Conservation (phyloP, 208 protist species). For the Balamuthia mandrillaris region DNA sequence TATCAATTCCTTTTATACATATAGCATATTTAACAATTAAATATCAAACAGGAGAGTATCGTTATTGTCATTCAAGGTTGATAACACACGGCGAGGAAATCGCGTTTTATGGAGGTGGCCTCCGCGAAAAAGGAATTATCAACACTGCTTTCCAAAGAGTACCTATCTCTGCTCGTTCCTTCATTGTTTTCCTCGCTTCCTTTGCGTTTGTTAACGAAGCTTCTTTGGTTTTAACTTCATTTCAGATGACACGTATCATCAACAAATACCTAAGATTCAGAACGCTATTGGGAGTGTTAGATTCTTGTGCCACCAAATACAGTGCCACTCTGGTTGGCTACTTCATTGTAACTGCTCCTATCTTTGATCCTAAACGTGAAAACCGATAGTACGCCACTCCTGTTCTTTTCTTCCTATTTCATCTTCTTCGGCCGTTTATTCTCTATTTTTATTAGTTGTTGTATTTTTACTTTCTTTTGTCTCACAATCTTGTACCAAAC, state of each 20-base stretch:
- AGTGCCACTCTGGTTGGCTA: background rate
- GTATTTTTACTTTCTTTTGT: background rate
- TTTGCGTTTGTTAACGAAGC: background rate
- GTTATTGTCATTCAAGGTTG: background rate
- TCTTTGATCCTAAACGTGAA: background rate
- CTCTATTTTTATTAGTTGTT: background rate
- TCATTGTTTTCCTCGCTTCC: background rate
- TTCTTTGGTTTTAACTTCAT: conserved; percentile 18
- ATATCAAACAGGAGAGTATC: background rate
- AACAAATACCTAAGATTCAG: background rate
- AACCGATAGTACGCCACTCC: background rate
- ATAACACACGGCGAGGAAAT: conserved; percentile 48
- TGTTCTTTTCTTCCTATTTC: background rate
- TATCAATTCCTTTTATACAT: background rate
- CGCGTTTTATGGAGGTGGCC: conserved; percentile 45
- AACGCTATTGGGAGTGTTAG: background rate
- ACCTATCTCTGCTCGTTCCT: background rate
- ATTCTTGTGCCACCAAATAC: background rate
- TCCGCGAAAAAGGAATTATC: background rate
- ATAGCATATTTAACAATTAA: background rate
- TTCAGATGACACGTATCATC: background rate
- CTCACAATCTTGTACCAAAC: no score
- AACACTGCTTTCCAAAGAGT: background rate
- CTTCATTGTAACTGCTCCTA: background rate
- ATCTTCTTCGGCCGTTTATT: background rate